Base-by-base conservation (phyloP, 140 eudicot genomes). In the Ambrosia hybrid region DNA sequence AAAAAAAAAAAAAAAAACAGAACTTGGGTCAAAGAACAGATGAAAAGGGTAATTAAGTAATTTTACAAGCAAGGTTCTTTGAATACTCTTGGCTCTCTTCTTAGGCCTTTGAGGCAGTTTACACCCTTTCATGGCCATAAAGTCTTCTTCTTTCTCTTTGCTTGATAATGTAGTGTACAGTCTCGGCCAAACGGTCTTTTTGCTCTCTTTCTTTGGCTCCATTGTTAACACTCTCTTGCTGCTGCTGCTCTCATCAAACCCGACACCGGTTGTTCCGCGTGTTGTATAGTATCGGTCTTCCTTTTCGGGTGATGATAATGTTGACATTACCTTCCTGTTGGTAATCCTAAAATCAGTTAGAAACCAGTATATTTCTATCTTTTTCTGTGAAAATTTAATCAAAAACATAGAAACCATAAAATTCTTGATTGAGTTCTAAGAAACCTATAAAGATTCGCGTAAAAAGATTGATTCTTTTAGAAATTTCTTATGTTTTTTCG, bases 51-150 rank as follows among this genome's bases (percentile, higher is more conserved):
- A 68, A 57, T 74, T 45, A 13, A 7, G 77, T 52, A 34, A 57
- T 55, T 83, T 79, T 85, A 91, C 97, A 63, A 87, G 87, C 69
- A 91, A 60, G 73, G 88, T 88, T 80, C 82, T 88, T 68, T 91
- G 97, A 68, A 88, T 79, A 57, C 77, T 65, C 68, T 91, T 91
- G 76, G 97, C 92, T 73, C 97, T 85, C 76, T 91, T 91, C 72
- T 91, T 91, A 9, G 97, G 97, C 71, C 95, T 85, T 73, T 91
- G 97, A 68, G 97, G 95, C 57, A 78, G 81, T 76, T 88, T 91
- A 75, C 97, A 91, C 45, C 95, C 97, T 82, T 91, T 91, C 97
- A 91, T 91, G 4, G 91, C 90, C 92, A 90, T 72, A 74, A 90
- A 90, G 79, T 90, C 97, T 83, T 90, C 97, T 75, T 90, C 97